Evolutionary conservation across 495 filamentous ascomycete species (phyloP).

Genomic region (Apodospora peruviana): DNA sequence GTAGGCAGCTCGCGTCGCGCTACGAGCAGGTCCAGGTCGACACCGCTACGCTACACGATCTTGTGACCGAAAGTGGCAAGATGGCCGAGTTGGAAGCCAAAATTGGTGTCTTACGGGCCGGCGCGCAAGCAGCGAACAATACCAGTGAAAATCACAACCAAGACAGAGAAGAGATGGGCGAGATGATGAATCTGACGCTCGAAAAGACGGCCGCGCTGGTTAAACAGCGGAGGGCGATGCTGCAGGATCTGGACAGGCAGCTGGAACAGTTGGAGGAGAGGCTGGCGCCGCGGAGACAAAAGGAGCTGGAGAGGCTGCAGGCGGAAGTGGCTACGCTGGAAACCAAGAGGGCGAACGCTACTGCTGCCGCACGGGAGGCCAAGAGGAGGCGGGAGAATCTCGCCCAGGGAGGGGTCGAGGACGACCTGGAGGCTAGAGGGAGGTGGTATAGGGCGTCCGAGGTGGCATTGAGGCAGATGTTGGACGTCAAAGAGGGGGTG

Average conservation of each 20-base stretch:
- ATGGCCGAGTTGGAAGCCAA: conserved; percentile 57
- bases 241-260: conserved; percentile 61
- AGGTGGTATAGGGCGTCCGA: conserved; percentile 77
- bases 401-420: conserved; percentile 57
- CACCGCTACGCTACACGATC: conserved; percentile 47
- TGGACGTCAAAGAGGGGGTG: conserved; percentile 43
- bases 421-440: conserved; percentile 77
- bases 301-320: conserved; percentile 66
- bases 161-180: neutral
- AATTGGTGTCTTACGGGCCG: conserved; percentile 48
- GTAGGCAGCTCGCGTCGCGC: conserved; percentile 49
- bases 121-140: conserved; percentile 24
- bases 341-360: conserved; percentile 59
- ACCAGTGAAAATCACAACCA: neutral
- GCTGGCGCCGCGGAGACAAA: conserved; percentile 62
- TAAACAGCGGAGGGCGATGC: conserved; percentile 54
- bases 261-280: conserved; percentile 59
- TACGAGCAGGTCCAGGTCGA: conserved; percentile 64
- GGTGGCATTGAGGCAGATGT: conserved; percentile 58
- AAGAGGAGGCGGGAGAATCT: conserved; percentile 64
- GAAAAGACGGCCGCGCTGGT: conserved; percentile 53
- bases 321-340: conserved; percentile 69
- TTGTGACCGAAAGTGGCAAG: conserved; percentile 48
- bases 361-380: conserved; percentile 71
- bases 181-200: conserved; percentile 47